Conservation (phyloP, 352 stramenopile genomes). For the Globisporangium nunn region DNA sequence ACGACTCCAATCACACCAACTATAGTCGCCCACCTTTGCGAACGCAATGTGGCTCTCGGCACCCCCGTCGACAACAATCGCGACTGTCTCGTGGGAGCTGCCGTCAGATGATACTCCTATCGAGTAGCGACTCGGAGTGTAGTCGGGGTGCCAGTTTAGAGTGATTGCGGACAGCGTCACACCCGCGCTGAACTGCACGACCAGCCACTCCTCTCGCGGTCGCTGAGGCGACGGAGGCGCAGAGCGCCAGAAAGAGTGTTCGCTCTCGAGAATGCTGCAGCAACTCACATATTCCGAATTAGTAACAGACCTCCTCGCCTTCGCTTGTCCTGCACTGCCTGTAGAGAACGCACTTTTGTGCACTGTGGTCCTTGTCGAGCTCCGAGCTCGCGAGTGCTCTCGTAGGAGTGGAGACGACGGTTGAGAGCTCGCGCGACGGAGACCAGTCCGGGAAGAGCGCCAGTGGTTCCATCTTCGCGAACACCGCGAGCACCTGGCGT, state of each 20-base stretch:
- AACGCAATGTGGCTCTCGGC: slow-evolving; percentile 29
- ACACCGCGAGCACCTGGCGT: slow-evolving; percentile 47
- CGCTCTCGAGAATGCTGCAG: slow-evolving; percentile 31
- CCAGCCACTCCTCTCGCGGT: slow-evolving; percentile 36
- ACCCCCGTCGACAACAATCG: slow-evolving; percentile 27
- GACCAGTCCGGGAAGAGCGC: slow-evolving; percentile 76
- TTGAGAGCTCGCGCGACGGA: slow-evolving; percentile 48
- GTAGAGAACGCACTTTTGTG: slow-evolving; percentile 27
- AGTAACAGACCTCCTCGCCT: neutral
- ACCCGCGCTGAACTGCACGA: slow-evolving; percentile 37
- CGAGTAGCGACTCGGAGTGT: slow-evolving; percentile 33
- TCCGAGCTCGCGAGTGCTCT: slow-evolving; percentile 52
- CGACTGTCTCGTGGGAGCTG: slow-evolving; percentile 36
- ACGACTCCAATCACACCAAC: too few relatives aligned
- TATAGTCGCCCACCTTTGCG: slow-evolving; percentile 26
- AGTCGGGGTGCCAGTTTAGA: slow-evolving; percentile 38
- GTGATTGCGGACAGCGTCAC: slow-evolving; percentile 39
- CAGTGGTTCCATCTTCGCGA: slow-evolving; percentile 57
- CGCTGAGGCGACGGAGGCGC: slow-evolving; percentile 15
- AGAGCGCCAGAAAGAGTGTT: slow-evolving; percentile 38
- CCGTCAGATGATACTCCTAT: slow-evolving; percentile 41
- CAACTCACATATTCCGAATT: neutral
- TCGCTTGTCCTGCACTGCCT: neutral
- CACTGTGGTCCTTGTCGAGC: slow-evolving; percentile 47
- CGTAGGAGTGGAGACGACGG: slow-evolving; percentile 25